A percentile compares a stretch with the other conserved stretches of the same genome.
Evolutionary conservation across 139 green algal species (phyloP).

Genomic region (Chlamydomonas asymmetrica): DNA sequence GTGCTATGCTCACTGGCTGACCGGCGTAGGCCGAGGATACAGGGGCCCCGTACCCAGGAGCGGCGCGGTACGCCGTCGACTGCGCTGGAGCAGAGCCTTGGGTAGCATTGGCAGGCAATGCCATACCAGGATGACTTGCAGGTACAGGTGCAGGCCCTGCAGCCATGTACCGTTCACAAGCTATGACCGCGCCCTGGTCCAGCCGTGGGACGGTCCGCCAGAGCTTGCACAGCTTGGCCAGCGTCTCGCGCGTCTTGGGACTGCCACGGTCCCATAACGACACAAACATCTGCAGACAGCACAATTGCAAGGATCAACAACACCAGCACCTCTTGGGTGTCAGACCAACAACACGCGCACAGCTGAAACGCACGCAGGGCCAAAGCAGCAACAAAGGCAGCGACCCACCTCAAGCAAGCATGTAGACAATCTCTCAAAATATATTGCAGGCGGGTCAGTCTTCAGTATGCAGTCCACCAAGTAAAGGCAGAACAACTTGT

Average conservation of each 20-base stretch:
- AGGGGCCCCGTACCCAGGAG: no score
- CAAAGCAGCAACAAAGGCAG: background rate
- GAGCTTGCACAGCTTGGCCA: slow-evolving; percentile 26
- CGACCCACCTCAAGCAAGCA: slow-evolving; percentile 18
- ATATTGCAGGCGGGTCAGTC: slow-evolving; percentile 16
- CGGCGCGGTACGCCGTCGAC: background rate
- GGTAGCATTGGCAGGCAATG: background rate
- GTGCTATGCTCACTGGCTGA: background rate
- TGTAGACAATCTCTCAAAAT: slow-evolving; percentile 1
- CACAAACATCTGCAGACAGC: slow-evolving; percentile 25
- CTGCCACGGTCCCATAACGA: slow-evolving; percentile 26
- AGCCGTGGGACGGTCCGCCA: background rate
- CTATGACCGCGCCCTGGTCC: slow-evolving; percentile 15
- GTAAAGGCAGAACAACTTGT: slow-evolving; percentile 23
- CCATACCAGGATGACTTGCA: background rate
- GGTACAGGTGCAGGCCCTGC: background rate
- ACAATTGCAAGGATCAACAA: background rate
- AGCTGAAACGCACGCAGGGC: background rate
- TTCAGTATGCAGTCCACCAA: slow-evolving; percentile 48
- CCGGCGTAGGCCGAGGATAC: no score
- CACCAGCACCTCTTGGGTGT: no score
- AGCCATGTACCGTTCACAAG: slow-evolving; percentile 17
- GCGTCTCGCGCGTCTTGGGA: slow-evolving; percentile 2
- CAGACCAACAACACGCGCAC: no score
- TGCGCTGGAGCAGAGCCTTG: slow-evolving; percentile 17